Percentiles rank a stretch among this genome's conserved stretches.
Evolutionary conservation across 1,284 basidiomycete species (phyloP).

Genomic region (Mycena citricolor): DNA sequence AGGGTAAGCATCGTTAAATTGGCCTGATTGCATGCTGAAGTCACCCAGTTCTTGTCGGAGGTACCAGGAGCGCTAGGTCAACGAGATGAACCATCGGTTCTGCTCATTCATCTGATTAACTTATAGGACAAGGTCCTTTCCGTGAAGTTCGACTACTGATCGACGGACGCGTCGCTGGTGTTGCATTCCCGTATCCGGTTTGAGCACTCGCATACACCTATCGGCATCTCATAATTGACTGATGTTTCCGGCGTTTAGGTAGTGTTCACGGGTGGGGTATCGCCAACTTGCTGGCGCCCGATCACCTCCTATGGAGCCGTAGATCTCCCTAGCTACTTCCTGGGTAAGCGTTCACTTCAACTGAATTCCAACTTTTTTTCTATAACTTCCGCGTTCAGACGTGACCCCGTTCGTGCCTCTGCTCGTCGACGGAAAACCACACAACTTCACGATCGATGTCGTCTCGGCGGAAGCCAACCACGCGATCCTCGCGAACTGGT

Average conservation of each 20-base stretch:
- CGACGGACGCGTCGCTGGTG: slow-evolving; percentile 70
- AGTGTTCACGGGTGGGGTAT: too few species aligned
- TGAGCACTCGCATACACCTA: slow-evolving; percentile 87
- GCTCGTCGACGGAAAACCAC: slow-evolving; percentile 64
- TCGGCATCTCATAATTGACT: too few species aligned
- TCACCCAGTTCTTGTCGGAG: too few species aligned
- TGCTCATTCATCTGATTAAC: neutral
- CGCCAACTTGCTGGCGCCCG: too few species aligned
- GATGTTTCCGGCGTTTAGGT: slow-evolving; percentile 73
- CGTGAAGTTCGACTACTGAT: slow-evolving; percentile 77
- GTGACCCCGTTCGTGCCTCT: slow-evolving; percentile 74
- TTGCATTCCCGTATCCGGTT: slow-evolving; percentile 74
- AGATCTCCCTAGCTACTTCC: slow-evolving; percentile 73
- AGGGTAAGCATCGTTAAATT: too few species aligned
- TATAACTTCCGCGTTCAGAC: too few species aligned
- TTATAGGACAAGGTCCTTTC: slow-evolving; percentile 69
- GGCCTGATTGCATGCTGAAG: too few species aligned
- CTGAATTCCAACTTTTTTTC: too few species aligned
- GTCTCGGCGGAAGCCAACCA: slow-evolving; percentile 68
- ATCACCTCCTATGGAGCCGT: slow-evolving; percentile 76
- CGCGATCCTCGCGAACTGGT: slow-evolving; percentile 72
- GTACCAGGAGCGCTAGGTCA: too few species aligned
- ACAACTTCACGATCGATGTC: slow-evolving; percentile 69
- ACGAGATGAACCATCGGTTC: too few species aligned
- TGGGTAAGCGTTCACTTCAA: too few species aligned